Percentiles rank a stretch among this genome's conserved stretches.
Evolutionary conservation across 495 filamentous ascomycete species (phyloP).

Genomic region (Penicillium samsonianum): DNA sequence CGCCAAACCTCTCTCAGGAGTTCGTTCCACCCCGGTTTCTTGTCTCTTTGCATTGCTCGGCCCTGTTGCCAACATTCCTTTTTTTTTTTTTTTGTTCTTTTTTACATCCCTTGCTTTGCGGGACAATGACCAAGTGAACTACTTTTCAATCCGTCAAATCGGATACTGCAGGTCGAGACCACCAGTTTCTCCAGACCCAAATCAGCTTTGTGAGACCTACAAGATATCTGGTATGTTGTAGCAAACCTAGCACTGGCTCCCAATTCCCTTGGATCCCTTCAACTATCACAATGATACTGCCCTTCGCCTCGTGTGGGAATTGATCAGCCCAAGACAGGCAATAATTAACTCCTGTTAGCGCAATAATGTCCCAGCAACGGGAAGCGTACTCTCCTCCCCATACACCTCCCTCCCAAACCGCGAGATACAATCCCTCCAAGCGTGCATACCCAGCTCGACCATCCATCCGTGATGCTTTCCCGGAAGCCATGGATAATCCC

Average conservation of each 20-base stretch:
- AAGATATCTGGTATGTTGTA: not conserved
- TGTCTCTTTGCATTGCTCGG: not conserved
- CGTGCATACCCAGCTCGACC: conserved; percentile 34
- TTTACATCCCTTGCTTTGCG: not conserved
- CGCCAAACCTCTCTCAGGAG: not conserved
- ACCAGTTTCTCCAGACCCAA: too few relatives aligned
- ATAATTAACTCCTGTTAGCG: conserved; percentile 21
- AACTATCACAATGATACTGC: too few relatives aligned
- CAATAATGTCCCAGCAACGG: conserved; percentile 40
- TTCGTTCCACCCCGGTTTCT: not conserved
- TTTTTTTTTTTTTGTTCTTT: not conserved
- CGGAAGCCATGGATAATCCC: conserved; percentile 48
- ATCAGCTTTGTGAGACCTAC: not conserved
- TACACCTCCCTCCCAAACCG: conserved; percentile 45
- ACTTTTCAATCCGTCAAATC: not conserved
- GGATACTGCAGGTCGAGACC: not conserved
- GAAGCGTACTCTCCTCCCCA: conserved; percentile 42
- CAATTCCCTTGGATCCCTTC: not conserved
- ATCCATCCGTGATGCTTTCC: conserved; percentile 52
- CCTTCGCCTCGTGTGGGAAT: not conserved
- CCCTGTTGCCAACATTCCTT: not conserved
- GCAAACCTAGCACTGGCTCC: not conserved
- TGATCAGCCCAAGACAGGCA: not conserved
- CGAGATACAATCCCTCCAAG: conserved; percentile 34
- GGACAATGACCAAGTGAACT: not conserved